These are phyloP conservation scores for Fomitopsis serialis DNA, from an alignment of 768 basidiomycete genomes.

Conservation along the genomic window DNA sequence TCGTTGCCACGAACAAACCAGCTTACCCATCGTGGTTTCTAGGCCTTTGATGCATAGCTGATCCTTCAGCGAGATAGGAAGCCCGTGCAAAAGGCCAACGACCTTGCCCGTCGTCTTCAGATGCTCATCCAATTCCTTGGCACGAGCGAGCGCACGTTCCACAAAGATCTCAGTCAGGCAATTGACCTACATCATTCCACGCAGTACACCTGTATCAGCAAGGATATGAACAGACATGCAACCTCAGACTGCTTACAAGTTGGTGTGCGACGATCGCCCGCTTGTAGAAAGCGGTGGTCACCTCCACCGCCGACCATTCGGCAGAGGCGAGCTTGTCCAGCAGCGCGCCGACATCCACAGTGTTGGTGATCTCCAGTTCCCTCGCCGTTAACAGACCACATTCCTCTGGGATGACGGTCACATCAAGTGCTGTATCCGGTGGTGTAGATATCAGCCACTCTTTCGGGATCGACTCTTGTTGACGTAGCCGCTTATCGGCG, in stretches of 20 bases:
- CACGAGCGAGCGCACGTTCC: constrained; percentile 60
- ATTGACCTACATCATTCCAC: constrained; percentile 46
- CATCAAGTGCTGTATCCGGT: constrained; percentile 36
- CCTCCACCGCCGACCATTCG: constrained; percentile 56
- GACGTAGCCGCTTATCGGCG: constrained; percentile 47
- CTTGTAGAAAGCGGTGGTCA: constrained; percentile 71
- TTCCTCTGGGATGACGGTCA: constrained; percentile 44
- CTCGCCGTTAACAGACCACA: constrained; percentile 47
- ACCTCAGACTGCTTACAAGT: constrained; percentile 37
- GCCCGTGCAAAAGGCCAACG: constrained; percentile 70
- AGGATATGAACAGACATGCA: background rate
- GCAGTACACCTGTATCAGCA: background rate
- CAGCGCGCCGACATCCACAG: constrained; percentile 41
- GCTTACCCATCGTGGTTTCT: constrained; percentile 61
- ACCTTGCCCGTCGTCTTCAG: constrained; percentile 56
- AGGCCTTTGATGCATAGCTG: constrained; percentile 64
- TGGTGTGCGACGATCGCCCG: constrained; percentile 79
- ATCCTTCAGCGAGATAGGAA: constrained; percentile 74
- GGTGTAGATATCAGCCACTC: constrained; percentile 54
- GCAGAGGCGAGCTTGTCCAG: constrained; percentile 45
- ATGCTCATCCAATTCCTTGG: constrained; percentile 60
- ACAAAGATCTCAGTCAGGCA: constrained; percentile 84
- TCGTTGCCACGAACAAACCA: background rate
- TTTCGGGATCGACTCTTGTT: constrained; percentile 49
- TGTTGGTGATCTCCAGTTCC: constrained; percentile 56